Percentiles rank a stretch among this genome's conserved stretches.
These are phyloP conservation scores for Oryza officinalis DNA, from an alignment of 176 grass and related monocot genomes.

Conservation along the genomic window DNA sequence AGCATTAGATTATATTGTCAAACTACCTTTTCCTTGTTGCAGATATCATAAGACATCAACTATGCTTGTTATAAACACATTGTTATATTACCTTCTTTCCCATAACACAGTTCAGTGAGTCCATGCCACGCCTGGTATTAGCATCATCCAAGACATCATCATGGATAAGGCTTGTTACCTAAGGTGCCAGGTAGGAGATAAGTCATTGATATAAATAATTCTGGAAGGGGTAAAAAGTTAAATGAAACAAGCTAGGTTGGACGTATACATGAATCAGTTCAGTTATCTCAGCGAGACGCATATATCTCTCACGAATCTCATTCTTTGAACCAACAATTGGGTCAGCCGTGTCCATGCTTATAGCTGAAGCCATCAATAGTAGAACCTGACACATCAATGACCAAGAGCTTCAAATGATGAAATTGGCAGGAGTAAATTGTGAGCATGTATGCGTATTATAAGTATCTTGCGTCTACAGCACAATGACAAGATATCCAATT, in stretches of 20 bases:
- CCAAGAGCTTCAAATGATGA: constrained; percentile 11
- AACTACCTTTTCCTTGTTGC: not conserved
- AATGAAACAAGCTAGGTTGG: constrained; percentile 1
- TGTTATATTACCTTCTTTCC: constrained; percentile 64
- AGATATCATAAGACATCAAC: not conserved
- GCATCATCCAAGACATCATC: constrained; percentile 89
- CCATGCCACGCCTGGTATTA: constrained; percentile 75
- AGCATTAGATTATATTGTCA: not conserved
- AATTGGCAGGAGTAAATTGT: not conserved
- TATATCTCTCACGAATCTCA: constrained; percentile 39
- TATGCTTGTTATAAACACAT: not conserved
- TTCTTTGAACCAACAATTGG: not conserved
- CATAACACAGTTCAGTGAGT: constrained; percentile 70
- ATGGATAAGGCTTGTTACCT: constrained; percentile 90
- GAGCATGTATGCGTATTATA: not conserved
- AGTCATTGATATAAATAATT: not conserved
- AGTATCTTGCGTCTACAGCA: not conserved
- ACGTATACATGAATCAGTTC: constrained; percentile 70
- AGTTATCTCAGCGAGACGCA: constrained; percentile 64
- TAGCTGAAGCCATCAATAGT: constrained; percentile 62
- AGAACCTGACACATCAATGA: constrained; percentile 44
- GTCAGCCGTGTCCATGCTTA: constrained; percentile 32
- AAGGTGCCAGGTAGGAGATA: constrained; percentile 10
- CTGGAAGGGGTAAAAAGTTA: not conserved
- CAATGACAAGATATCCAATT: constrained; percentile 1